A percentile compares a stretch with the other conserved stretches of the same genome.
Evolutionary conservation across 2,329 filamentous ascomycete genomes (phyloP).

Genomic region (Alternaria viburni): DNA sequence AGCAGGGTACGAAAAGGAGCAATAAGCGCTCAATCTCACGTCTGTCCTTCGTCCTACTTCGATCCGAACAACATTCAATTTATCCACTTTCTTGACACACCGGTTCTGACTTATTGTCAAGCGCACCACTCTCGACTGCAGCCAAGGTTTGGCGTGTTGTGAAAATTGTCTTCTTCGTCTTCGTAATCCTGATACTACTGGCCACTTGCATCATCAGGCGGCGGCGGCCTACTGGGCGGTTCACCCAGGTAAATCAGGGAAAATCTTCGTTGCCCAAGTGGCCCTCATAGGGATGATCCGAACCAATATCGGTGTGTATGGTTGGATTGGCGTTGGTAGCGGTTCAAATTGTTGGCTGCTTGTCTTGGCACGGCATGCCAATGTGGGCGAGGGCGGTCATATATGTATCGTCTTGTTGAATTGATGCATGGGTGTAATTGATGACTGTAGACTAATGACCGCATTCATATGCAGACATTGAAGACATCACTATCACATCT

Average conservation of each 20-base stretch:
- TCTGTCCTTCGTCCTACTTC: slow-evolving; percentile 2
- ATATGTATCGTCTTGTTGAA: slow-evolving; percentile 1
- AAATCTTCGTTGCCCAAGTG: slow-evolving; percentile 11
- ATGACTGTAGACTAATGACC: slow-evolving; percentile 1
- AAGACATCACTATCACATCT: not conserved
- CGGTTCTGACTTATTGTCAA: slow-evolving; percentile 35
- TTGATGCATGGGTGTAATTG: not conserved
- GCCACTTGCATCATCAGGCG: slow-evolving; percentile 21
- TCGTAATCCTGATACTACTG: slow-evolving; percentile 22
- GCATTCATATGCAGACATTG: not conserved
- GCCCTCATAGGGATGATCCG: slow-evolving; percentile 5
- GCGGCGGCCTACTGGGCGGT: not conserved
- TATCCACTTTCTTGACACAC: slow-evolving; percentile 9
- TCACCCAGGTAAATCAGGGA: not conserved
- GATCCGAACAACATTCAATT: slow-evolving; percentile 6
- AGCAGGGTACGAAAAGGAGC: slow-evolving; percentile 79
- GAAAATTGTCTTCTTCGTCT: slow-evolving; percentile 24
- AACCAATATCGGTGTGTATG: not conserved
- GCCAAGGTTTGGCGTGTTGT: slow-evolving; percentile 33
- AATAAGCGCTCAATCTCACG: slow-evolving; percentile 41
- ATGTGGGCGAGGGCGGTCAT: not conserved
- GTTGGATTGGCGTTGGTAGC: slow-evolving; percentile 6
- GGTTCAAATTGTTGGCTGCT: not conserved
- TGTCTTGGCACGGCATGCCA: not conserved
- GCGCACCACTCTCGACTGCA: slow-evolving; percentile 33